Percentiles rank a stretch among this genome's conserved stretches.
Evolutionary conservation across 345 rosid species (phyloP).

Genomic region (Hypericum perforatum): DNA sequence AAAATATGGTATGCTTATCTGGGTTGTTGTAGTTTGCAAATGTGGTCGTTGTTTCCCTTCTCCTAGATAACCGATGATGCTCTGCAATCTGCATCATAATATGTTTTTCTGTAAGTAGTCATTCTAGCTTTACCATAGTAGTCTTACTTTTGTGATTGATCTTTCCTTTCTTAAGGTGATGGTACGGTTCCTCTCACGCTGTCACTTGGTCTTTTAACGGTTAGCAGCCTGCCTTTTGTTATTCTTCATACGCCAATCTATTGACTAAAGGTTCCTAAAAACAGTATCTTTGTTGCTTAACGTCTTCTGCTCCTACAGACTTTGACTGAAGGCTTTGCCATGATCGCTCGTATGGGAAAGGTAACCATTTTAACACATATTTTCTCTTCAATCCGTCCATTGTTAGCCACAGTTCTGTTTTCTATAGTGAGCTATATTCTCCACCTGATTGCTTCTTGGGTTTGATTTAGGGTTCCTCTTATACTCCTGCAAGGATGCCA

Average conservation of each 20-base stretch:
- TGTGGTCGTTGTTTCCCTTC: neutral
- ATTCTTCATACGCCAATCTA: slow-evolving; percentile 1
- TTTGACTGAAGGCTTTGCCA: slow-evolving; percentile 73
- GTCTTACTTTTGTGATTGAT: slow-evolving; percentile 10
- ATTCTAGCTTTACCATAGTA: neutral
- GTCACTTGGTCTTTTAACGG: slow-evolving; percentile 76
- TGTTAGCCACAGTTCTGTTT: too few relatives aligned
- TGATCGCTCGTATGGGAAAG: slow-evolving; percentile 85
- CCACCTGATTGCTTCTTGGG: neutral
- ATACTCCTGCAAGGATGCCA: slow-evolving; percentile 67
- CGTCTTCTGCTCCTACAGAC: slow-evolving; percentile 39
- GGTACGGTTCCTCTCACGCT: slow-evolving; percentile 67
- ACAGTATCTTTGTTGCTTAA: neutral
- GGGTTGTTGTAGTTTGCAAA: slow-evolving; percentile 1
- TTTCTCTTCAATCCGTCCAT: too few relatives aligned
- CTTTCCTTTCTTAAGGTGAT: slow-evolving; percentile 48
- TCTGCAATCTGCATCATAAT: too few relatives aligned
- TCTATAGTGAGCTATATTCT: too few relatives aligned
- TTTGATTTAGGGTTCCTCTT: slow-evolving; percentile 54
- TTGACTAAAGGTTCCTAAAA: neutral
- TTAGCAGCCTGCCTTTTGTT: slow-evolving; percentile 20
- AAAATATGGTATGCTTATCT: slow-evolving; percentile 58
- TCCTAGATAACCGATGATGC: too few relatives aligned
- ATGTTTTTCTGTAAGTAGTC: too few relatives aligned
- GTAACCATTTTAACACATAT: slow-evolving; percentile 19